Evolutionary conservation across 1,284 basidiomycete genomes (phyloP).

Genomic region (Schizophyllum amplum): DNA sequence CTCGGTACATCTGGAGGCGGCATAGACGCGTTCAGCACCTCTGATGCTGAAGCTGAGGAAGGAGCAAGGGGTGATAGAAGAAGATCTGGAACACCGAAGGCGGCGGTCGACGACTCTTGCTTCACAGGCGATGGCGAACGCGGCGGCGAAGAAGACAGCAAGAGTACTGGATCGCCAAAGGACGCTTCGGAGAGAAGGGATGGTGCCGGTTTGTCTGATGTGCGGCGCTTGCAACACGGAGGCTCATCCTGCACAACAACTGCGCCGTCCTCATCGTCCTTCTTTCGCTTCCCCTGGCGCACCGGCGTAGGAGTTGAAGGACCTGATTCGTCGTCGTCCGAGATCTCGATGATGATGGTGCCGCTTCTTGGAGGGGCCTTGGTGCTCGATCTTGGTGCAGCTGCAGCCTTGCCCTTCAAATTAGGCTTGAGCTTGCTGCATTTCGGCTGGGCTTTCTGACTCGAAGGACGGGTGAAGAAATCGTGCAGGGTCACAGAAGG

Average conservation of each 20-base stretch:
- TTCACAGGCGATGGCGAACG: neutral
- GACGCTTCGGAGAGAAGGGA: neutral
- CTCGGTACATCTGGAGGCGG: neutral
- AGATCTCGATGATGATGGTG: neutral
- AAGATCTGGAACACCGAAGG: neutral
- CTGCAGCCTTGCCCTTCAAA: neutral
- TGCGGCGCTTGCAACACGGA: neutral
- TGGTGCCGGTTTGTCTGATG: neutral
- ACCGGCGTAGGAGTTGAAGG: neutral
- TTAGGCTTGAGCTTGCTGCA: neutral
- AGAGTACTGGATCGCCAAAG: neutral
- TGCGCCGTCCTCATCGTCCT: too few relatives aligned
- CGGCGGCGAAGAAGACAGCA: neutral
- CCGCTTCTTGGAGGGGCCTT: neutral
- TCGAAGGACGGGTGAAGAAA: neutral
- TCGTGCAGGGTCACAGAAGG: neutral
- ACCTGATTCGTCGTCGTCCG: neutral
- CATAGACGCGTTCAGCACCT: neutral
- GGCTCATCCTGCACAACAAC: neutral
- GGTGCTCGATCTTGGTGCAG: neutral
- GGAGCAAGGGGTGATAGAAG: neutral
- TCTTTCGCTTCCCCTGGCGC: neutral
- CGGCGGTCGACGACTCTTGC: neutral
- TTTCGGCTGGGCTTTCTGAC: neutral
- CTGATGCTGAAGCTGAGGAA: neutral